Conservation (phyloP, 805 yeast species). For the Candida adriatica region DNA sequence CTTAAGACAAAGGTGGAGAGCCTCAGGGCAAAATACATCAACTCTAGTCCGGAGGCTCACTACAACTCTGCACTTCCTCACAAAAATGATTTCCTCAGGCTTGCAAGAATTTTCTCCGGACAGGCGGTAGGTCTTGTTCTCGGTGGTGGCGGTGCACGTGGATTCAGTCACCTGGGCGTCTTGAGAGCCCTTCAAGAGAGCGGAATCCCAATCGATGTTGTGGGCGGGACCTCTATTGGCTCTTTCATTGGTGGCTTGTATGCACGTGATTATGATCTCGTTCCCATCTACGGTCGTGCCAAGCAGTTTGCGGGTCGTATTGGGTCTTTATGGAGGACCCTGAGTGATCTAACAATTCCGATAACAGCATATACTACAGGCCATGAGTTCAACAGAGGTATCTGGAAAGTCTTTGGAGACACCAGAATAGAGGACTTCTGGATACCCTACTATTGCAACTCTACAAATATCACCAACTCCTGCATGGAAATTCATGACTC, state of each 20-base stretch:
- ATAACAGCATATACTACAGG: conserved; percentile 94
- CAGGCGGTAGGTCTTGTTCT: conserved; percentile 90
- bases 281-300: conserved; percentile 84
- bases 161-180: conserved; percentile 87
- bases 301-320: conserved; percentile 81
- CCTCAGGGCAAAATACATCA: conserved; percentile 26
- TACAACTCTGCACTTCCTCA: conserved; percentile 38
- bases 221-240: conserved; percentile 97
- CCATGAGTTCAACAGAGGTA: conserved; percentile 92
- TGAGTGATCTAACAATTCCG: conserved; percentile 85
- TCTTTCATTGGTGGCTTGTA: conserved; percentile 93
- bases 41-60: conserved; percentile 6
- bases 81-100: conserved; percentile 81
- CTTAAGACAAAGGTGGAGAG: conserved; percentile 32
- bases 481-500: conserved; percentile 89
- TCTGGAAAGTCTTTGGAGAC: conserved; percentile 95
- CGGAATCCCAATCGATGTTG: conserved; percentile 88
- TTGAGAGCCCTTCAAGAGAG: conserved; percentile 84
- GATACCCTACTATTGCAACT: conserved; percentile 82
- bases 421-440: conserved; percentile 93
- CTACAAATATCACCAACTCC: conserved; percentile 92
- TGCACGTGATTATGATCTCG: conserved; percentile 86
- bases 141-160: conserved; percentile 98
- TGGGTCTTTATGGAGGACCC: conserved; percentile 78
- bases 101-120: conserved; percentile 86